Evolutionary conservation across 2,329 filamentous ascomycete species (phyloP).

Genomic region (Corniculantispora saksenae): DNA sequence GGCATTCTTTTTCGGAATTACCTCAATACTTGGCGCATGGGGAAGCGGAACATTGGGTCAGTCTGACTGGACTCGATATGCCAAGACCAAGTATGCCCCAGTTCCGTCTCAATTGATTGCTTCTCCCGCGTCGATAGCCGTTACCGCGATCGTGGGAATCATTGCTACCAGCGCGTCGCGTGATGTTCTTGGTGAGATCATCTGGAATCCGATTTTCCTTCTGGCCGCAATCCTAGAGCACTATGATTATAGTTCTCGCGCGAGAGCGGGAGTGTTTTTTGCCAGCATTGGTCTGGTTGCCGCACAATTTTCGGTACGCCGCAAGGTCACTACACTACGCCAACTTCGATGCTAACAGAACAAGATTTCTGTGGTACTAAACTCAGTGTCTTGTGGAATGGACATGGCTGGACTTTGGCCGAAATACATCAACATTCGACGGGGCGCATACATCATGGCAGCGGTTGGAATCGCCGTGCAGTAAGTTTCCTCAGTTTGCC

Average conservation of each 20-base stretch:
- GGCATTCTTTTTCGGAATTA: constrained; percentile 35
- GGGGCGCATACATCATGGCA: constrained; percentile 51
- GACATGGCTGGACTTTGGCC: constrained; percentile 55
- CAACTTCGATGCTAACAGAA: not conserved
- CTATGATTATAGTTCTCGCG: constrained; percentile 27
- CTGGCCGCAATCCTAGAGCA: constrained; percentile 30
- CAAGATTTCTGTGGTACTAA: constrained; percentile 38
- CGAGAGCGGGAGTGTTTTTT: constrained; percentile 30
- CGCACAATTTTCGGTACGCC: constrained; percentile 29
- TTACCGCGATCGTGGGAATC: constrained; percentile 31
- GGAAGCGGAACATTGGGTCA: constrained; percentile 30
- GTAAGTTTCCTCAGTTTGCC: constrained; percentile 20
- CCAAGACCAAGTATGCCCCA: constrained; percentile 22
- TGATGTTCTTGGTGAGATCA: constrained; percentile 26
- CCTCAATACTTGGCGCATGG: constrained; percentile 30
- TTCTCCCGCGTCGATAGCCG: constrained; percentile 28
- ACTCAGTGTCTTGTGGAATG: constrained; percentile 54
- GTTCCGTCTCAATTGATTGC: constrained; percentile 28
- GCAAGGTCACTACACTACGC: not conserved
- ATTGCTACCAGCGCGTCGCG: constrained; percentile 28
- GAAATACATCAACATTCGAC: constrained; percentile 56
- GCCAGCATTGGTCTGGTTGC: constrained; percentile 27
- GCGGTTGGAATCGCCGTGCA: constrained; percentile 40
- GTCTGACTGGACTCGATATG: constrained; percentile 32
- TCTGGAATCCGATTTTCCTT: constrained; percentile 30